Percentiles rank a stretch among this genome's conserved stretches.
phyloP scores from a whole-genome alignment of 2,329 filamentous ascomycete genomes.

The Penicillium paneum region DNA sequence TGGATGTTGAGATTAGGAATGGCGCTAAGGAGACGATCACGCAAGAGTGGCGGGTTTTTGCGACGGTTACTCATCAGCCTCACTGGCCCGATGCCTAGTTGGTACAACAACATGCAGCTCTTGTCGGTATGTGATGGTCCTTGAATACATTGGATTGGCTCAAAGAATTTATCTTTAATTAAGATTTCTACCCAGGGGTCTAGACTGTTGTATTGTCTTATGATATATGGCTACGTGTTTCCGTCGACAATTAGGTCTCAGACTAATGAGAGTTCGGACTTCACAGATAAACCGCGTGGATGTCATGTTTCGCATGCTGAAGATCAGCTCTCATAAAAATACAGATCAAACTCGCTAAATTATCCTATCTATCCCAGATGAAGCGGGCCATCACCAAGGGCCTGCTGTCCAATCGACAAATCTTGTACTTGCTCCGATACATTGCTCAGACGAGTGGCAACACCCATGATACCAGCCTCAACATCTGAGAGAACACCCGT shows the following conservation, averaged over 20 bases:
- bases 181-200: not conserved
- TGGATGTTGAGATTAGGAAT: constrained; percentile 21
- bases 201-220: not conserved
- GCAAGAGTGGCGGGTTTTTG: constrained; percentile 26
- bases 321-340: constrained; percentile 18
- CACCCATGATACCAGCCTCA: constrained; percentile 62
- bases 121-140: not conserved
- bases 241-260: not conserved
- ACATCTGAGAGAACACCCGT: constrained; percentile 62
- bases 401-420: constrained; percentile 48
- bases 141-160: not conserved
- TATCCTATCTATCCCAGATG: constrained; percentile 15
- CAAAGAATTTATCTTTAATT: not conserved
- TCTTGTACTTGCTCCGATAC: constrained; percentile 61
- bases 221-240: too few species aligned
- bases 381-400: constrained; percentile 27
- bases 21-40: constrained; percentile 28
- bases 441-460: constrained; percentile 59
- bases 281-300: not conserved
- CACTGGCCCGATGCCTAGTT: not conserved
- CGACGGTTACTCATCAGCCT: constrained; percentile 7
- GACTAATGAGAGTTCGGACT: not conserved
- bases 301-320: constrained; percentile 13
- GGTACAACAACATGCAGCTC: not conserved
- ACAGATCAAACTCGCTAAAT: constrained; percentile 15